These are phyloP conservation scores for Saccharomyces hybrid DNA, from an alignment of 1,139 yeast species.

Conservation along the genomic window DNA sequence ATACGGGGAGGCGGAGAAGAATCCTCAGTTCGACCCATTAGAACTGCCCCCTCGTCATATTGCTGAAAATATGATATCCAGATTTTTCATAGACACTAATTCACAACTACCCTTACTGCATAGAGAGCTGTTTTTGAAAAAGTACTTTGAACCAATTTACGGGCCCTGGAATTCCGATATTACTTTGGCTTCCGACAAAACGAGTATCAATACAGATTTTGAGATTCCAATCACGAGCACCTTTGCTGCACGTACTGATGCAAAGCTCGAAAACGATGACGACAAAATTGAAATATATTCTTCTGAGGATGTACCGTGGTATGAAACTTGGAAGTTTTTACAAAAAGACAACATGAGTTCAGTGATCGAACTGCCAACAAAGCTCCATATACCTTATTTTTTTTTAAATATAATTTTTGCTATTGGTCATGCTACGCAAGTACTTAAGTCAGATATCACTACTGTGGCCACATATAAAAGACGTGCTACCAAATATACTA, in stretches of 20 bases:
- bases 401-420: conserved; percentile 73
- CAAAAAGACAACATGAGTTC: conserved; percentile 5
- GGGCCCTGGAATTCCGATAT: conserved; percentile 51
- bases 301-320: conserved; percentile 18
- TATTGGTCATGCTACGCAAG: conserved; percentile 68
- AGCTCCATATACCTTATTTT: conserved; percentile 43
- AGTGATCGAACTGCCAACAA: conserved; percentile 37
- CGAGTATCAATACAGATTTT: conserved; percentile 40
- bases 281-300: not conserved
- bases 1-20: conserved; percentile 15
- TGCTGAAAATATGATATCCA: conserved; percentile 59
- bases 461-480: conserved; percentile 66
- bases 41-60: conserved; percentile 59
- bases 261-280: conserved; percentile 2
- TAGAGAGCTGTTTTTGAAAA: conserved; percentile 61
- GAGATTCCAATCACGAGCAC: conserved; percentile 10
- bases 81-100: conserved; percentile 72
- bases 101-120: conserved; percentile 77
- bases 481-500: conserved; percentile 58
- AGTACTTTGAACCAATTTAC: conserved; percentile 68
- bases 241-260: not conserved
- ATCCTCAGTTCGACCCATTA: conserved; percentile 15
- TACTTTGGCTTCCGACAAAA: conserved; percentile 55
- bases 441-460: conserved; percentile 57
- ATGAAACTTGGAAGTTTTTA: conserved; percentile 11